phyloP scores from a whole-genome alignment of 2,329 filamentous ascomycete species.

The Cercospora zeae-maydis region DNA sequence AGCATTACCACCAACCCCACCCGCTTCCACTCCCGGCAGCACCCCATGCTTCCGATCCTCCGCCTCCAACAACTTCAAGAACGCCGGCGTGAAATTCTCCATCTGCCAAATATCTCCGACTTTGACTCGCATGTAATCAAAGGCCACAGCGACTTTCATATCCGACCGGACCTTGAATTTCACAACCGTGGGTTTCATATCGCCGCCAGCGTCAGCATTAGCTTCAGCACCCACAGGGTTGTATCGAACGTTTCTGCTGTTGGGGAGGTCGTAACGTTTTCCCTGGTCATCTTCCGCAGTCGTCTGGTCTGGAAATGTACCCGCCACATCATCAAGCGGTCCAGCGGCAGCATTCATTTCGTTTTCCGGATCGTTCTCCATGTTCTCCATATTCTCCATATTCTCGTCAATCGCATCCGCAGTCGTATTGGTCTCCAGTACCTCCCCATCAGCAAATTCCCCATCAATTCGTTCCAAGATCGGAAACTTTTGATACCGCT shows the following conservation, averaged over 20 bases:
- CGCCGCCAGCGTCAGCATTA: no score
- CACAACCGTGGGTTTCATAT: slow-evolving; percentile 24
- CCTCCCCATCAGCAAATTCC: slow-evolving; percentile 28
- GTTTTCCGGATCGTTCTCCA: slow-evolving; percentile 21
- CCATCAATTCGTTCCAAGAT: slow-evolving; percentile 44
- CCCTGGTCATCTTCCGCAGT: slow-evolving; percentile 14
- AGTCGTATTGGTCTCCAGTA: slow-evolving; percentile 10
- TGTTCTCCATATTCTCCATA: slow-evolving; percentile 19
- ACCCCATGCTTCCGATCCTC: slow-evolving; percentile 30
- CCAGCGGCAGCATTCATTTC: slow-evolving; percentile 25
- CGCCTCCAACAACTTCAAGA: slow-evolving; percentile 56
- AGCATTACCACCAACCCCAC: not conserved
- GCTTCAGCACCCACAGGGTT: not conserved
- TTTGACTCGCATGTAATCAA: slow-evolving; percentile 73
- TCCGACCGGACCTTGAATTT: slow-evolving; percentile 45
- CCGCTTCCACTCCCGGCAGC: not conserved
- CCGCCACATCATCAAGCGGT: slow-evolving; percentile 23
- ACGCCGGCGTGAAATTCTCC: slow-evolving; percentile 58
- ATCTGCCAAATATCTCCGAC: slow-evolving; percentile 67
- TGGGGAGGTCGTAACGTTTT: slow-evolving; percentile 27
- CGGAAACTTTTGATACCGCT: slow-evolving; percentile 79
- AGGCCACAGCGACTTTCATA: slow-evolving; percentile 67
- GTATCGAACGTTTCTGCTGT: not conserved
- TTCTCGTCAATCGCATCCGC: slow-evolving; percentile 8
- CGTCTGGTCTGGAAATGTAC: slow-evolving; percentile 26